Percentiles rank a stretch among this genome's conserved stretches.
Conservation (phyloP, 352 stramenopile species). For the Pythium scleroteichum region DNA sequence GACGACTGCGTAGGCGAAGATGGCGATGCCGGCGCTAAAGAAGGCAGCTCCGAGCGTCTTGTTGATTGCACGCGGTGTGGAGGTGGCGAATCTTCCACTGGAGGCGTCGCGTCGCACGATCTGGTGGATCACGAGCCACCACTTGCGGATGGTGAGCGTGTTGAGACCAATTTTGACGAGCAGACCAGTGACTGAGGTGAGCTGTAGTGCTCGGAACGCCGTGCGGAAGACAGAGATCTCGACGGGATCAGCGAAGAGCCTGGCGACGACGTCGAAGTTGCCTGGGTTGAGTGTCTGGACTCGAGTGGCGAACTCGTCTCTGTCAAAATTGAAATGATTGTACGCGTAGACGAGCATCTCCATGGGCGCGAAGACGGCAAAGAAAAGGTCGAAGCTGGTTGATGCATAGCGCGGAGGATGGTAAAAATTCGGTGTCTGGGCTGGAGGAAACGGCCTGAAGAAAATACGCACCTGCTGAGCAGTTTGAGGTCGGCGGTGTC, state of each 20-base stretch:
- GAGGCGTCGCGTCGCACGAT: background rate
- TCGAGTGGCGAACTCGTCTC: constrained; percentile 37
- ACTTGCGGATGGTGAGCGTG: constrained; percentile 42
- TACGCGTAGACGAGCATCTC: constrained; percentile 43
- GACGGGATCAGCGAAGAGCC: constrained; percentile 45
- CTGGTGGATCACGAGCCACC: constrained; percentile 32
- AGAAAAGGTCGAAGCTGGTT: constrained; percentile 52
- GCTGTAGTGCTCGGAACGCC: constrained; percentile 47
- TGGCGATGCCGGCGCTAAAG: constrained; percentile 3
- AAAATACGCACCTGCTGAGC: background rate
- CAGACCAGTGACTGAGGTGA: constrained; percentile 26
- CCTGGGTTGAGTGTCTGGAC: constrained; percentile 30
- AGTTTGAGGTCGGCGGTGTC: background rate
- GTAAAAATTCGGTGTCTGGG: background rate
- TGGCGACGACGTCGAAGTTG: constrained; percentile 38
- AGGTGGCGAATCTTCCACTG: background rate
- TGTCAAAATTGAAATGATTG: constrained; percentile 41
- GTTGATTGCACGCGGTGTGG: background rate
- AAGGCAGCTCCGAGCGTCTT: background rate
- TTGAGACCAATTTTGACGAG: constrained; percentile 40
- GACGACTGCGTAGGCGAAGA: constrained; percentile 21
- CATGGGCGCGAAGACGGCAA: constrained; percentile 50
- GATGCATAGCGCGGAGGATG: background rate
- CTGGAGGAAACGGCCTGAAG: too few species aligned
- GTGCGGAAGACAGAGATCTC: constrained; percentile 43